Conservation (phyloP, 1,284 basidiomycete species). For the Leucoagaricus sp. region DNA sequence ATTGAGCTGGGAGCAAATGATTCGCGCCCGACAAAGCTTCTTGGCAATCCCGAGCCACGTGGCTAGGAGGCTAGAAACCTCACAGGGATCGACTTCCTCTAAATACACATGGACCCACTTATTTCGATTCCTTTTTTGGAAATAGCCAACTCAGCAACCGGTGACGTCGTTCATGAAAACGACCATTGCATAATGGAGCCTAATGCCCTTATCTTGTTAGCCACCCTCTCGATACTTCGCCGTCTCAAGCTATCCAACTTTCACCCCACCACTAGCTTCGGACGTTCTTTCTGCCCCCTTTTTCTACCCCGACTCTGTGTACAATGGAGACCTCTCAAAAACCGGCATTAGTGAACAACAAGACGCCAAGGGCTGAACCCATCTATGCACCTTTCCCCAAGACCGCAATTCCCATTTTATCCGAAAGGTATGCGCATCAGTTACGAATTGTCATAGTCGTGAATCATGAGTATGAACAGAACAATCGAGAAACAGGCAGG, state of each 20-base stretch:
- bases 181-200: background rate
- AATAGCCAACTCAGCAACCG: background rate
- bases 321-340: background rate
- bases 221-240: background rate
- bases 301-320: background rate
- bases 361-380: background rate
- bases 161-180: background rate
- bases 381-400: background rate
- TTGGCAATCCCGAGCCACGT: background rate
- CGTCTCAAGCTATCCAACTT: background rate
- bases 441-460: too few species aligned
- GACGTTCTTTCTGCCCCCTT: background rate
- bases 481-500: background rate
- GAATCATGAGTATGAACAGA: background rate
- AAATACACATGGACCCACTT: constrained; percentile 9
- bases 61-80: background rate
- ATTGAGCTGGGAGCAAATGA: too few species aligned
- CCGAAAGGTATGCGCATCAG: background rate
- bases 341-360: background rate
- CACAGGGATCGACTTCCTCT: background rate
- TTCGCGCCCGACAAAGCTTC: background rate
- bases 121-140: background rate
- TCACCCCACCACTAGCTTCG: too few species aligned
- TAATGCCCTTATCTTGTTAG: background rate
- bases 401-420: too few species aligned